Conservation (phyloP, 2,329 filamentous ascomycete genomes). For the Onygenales sp. region DNA sequence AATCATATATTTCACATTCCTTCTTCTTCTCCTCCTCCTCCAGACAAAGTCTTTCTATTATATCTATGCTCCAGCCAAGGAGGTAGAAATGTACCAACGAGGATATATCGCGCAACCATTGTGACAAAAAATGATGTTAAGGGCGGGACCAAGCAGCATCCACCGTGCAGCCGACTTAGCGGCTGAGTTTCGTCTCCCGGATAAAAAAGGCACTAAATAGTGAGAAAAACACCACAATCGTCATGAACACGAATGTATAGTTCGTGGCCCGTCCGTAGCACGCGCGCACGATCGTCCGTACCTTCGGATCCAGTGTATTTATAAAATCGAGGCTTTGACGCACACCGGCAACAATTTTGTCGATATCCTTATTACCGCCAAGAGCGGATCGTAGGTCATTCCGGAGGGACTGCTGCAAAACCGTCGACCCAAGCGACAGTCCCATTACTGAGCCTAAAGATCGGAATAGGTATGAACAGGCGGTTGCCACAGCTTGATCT, state of each 20-base stretch:
- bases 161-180: constrained; percentile 12
- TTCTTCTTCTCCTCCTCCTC: no score
- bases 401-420: constrained; percentile 61
- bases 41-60: no score
- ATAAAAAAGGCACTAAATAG: constrained; percentile 42
- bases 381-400: constrained; percentile 46
- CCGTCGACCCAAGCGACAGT: constrained; percentile 59
- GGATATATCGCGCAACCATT: no score
- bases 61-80: no score
- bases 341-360: constrained; percentile 58
- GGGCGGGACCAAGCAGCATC: no score
- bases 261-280: constrained; percentile 56
- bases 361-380: constrained; percentile 48
- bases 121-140: no score
- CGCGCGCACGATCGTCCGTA: constrained; percentile 50
- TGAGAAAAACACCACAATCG: constrained; percentile 42
- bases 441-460: constrained; percentile 58
- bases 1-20: no score
- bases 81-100: no score
- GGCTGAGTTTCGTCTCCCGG: constrained; percentile 45
- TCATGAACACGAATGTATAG: constrained; percentile 42
- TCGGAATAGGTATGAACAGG: constrained; percentile 73
- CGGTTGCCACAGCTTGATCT: constrained; percentile 66
- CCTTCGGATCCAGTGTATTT: constrained; percentile 50
- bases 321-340: constrained; percentile 63